Conservation (phyloP, 2,329 filamentous ascomycete genomes). For the Trichoderma asperellum region DNA sequence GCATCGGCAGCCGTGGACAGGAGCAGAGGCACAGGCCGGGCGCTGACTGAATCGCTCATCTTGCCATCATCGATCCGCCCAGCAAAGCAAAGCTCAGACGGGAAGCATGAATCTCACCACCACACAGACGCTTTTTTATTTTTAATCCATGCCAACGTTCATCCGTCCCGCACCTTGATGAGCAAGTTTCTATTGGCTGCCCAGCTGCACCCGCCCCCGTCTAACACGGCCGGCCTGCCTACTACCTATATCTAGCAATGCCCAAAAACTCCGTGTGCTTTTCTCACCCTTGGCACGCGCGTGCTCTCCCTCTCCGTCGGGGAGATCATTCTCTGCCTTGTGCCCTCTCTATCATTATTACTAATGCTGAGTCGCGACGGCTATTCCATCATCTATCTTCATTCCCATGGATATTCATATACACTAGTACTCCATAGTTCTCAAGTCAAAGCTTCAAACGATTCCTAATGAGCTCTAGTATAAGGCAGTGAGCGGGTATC, state of each 20-base stretch:
- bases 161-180: constrained; percentile 30
- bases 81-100: not conserved
- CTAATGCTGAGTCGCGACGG: not conserved
- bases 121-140: not conserved
- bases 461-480: not conserved
- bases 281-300: constrained; percentile 10
- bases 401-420: not conserved
- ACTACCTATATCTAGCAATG: not conserved
- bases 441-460: not conserved
- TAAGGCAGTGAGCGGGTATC: not conserved
- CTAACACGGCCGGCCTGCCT: not conserved
- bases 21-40: not conserved
- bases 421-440: not conserved
- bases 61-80: not conserved
- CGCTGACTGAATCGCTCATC: not conserved
- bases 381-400: not conserved
- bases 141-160: constrained; percentile 2
- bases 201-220: constrained; percentile 1
- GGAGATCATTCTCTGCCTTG: not conserved
- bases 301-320: not conserved
- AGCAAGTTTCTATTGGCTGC: constrained; percentile 50
- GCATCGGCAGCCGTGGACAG: too few relatives aligned
- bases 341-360: not conserved
- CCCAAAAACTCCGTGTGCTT: not conserved
- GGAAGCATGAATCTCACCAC: not conserved